A percentile compares a stretch with the other conserved stretches of the same genome.
These are phyloP conservation scores for Alternaria triticimaculans DNA, from an alignment of 2,329 filamentous ascomycete genomes.

Conservation along the genomic window DNA sequence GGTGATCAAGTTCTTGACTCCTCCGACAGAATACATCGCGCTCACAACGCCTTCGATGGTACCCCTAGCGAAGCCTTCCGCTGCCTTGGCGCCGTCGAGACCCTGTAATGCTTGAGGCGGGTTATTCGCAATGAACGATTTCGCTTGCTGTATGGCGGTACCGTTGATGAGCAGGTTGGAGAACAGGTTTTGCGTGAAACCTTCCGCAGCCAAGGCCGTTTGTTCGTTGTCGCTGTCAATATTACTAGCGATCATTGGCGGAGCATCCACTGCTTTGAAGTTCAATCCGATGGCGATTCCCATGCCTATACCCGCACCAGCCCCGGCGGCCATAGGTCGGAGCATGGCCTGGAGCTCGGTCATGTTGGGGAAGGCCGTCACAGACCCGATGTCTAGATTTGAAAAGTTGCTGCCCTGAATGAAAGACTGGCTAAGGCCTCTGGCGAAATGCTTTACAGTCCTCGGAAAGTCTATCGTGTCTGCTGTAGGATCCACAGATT, in stretches of 20 bases:
- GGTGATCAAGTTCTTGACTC: slow-evolving; percentile 33
- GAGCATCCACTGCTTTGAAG: slow-evolving; percentile 13
- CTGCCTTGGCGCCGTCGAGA: slow-evolving; percentile 25
- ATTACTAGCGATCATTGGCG: slow-evolving; percentile 10
- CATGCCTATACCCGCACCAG: slow-evolving; percentile 37
- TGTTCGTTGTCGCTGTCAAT: slow-evolving; percentile 16
- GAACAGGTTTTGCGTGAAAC: slow-evolving; percentile 30
- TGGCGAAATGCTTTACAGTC: slow-evolving; percentile 29
- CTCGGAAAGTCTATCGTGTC: slow-evolving; percentile 21
- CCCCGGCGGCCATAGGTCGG: slow-evolving; percentile 32
- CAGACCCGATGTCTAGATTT: slow-evolving; percentile 8
- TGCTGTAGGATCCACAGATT: slow-evolving; percentile 10
- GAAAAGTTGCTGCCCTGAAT: slow-evolving; percentile 27
- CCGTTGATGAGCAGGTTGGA: slow-evolving; percentile 34
- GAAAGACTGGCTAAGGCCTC: slow-evolving; percentile 36
- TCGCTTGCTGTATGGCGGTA: slow-evolving; percentile 17
- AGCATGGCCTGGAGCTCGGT: slow-evolving; percentile 22
- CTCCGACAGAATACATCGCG: slow-evolving; percentile 35
- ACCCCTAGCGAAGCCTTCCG: slow-evolving; percentile 38
- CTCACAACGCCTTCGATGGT: slow-evolving; percentile 33
- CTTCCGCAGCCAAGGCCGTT: slow-evolving; percentile 23
- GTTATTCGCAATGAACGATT: background rate
- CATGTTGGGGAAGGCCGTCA: slow-evolving; percentile 5
- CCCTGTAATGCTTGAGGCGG: slow-evolving; percentile 12
- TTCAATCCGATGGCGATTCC: slow-evolving; percentile 32